phyloP scores from a whole-genome alignment of 208 protist species.

The Trypanosoma avium region DNA sequence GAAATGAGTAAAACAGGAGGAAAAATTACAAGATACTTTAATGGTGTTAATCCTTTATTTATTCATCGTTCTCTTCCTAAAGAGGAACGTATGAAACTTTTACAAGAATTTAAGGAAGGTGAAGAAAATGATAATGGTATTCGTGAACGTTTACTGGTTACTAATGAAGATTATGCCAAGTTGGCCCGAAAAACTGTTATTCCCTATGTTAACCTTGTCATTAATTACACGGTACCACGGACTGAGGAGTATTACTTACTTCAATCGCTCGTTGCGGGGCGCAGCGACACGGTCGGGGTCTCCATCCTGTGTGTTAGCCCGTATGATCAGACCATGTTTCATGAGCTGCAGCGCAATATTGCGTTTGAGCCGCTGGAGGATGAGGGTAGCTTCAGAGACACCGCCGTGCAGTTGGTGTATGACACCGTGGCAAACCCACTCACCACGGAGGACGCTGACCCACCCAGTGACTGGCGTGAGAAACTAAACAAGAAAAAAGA shows the following conservation, averaged over 20 bases:
- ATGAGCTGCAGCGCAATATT: constrained; percentile 61
- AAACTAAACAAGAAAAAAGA: constrained; percentile 51
- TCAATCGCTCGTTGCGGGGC: constrained; percentile 80
- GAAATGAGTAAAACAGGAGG: constrained; percentile 62
- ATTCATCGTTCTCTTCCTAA: constrained; percentile 77
- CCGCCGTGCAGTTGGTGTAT: constrained; percentile 75
- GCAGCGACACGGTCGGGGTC: constrained; percentile 74
- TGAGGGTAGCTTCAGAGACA: constrained; percentile 65
- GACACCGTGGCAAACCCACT: constrained; percentile 70
- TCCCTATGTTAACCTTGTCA: constrained; percentile 90
- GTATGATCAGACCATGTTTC: constrained; percentile 47
- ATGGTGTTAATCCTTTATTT: constrained; percentile 78
- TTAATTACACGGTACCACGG: constrained; percentile 82
- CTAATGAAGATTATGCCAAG: constrained; percentile 91
- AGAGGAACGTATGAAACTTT: constrained; percentile 61
- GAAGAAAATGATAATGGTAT: constrained; percentile 75
- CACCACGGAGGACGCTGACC: constrained; percentile 73
- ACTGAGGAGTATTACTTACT: constrained; percentile 86
- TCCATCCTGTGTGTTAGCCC: constrained; percentile 78
- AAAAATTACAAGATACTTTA: constrained; percentile 69
- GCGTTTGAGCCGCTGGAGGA: constrained; percentile 60
- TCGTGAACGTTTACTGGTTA: constrained; percentile 86
- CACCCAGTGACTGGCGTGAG: constrained; percentile 78
- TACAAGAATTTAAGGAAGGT: constrained; percentile 89
- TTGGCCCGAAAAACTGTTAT: constrained; percentile 84